Base-by-base conservation (phyloP, 192 early-diverging fungal genomes). In the Mortierella antarctica region DNA sequence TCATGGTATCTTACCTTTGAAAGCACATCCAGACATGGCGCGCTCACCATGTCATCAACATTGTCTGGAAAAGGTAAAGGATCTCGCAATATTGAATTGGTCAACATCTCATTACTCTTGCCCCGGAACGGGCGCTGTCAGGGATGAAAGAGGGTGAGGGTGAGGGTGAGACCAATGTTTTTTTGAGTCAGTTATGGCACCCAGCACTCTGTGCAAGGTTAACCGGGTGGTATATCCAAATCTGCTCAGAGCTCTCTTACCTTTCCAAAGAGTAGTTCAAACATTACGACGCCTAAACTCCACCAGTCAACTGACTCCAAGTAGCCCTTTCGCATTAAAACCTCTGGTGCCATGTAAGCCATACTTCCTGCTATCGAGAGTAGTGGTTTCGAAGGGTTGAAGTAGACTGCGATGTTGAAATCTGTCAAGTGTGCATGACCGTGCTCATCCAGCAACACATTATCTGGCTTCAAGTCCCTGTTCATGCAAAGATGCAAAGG, bases 261-360 rank as follows among this genome's bases (percentile, higher is more conserved):
- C 87, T 90, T 92, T 21, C 91, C 93, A 77, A 89, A 92, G 14
- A 92, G 68, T 18, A 94, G 79, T 67, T 96, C 95, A 69, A 90
- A 96, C 65, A 91, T 74, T 39, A 95, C 86, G 18, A 96, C 90
- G 4, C 95, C 94, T 31, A 95, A 70, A 61, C 92, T 93, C 95
- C 95, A 96, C 93, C 93, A 94, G 67, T 94, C 88, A 0, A 89
- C 89, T 0, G 86, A 86, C 18, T 80, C 54, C 23, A 83, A 65
- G 45, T 89, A 91, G 14, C 88, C 89, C 15, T 82, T 86, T 50
- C 86, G 84, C 49, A 65, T 74, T 18, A 95, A 70, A 44, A 95
- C 88, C 65, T 95, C 93, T 8, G 94, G 94, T 1, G 93, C 94
- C 94, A 96, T 96, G 59, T 96, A 96, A 10, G 94, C 93, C 90